Percentiles rank a stretch among this genome's conserved stretches.
These are phyloP conservation scores for Suhomyces chickasaworum DNA, from an alignment of 1,139 yeast species.

Conservation along the genomic window DNA sequence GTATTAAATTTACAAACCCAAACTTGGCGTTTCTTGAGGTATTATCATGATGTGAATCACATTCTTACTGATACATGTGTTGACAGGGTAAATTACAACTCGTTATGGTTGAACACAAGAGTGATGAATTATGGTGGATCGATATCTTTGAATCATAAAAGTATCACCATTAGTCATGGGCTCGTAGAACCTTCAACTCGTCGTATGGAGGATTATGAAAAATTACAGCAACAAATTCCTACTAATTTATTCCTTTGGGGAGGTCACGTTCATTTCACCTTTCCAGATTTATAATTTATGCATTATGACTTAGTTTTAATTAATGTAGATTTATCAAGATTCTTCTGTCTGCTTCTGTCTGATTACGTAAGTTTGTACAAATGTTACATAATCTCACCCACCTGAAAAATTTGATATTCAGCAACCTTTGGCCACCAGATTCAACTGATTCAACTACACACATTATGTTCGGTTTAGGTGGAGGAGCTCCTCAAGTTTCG, in stretches of 20 bases:
- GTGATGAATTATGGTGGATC: conserved; percentile 37
- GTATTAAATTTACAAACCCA: conserved; percentile 45
- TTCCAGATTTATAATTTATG: conserved; percentile 30
- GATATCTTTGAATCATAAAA: conserved; percentile 38
- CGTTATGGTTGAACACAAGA: conserved; percentile 34
- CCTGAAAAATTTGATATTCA: conserved; percentile 12
- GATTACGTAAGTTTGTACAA: not conserved
- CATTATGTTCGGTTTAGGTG: conserved; percentile 76
- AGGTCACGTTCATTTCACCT: conserved; percentile 39
- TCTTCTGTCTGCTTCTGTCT: no score
- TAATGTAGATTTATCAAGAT: not conserved
- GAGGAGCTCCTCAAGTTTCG: conserved; percentile 68
- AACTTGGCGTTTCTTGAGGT: conserved; percentile 45
- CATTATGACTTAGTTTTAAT: not conserved
- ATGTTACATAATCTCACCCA: conserved; percentile 10
- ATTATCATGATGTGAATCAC: conserved; percentile 36
- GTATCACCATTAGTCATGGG: conserved; percentile 44
- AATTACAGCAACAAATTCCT: conserved; percentile 25
- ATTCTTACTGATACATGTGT: conserved; percentile 25
- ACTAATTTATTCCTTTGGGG: conserved; percentile 35
- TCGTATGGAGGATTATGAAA: conserved; percentile 28
- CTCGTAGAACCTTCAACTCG: conserved; percentile 36
- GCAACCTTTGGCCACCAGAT: conserved; percentile 13
- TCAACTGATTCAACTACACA: conserved; percentile 6
- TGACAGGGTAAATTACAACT: conserved; percentile 25